Evolutionary conservation across 2,329 filamentous ascomycete species (phyloP).

Genomic region (Xylaria sp.): DNA sequence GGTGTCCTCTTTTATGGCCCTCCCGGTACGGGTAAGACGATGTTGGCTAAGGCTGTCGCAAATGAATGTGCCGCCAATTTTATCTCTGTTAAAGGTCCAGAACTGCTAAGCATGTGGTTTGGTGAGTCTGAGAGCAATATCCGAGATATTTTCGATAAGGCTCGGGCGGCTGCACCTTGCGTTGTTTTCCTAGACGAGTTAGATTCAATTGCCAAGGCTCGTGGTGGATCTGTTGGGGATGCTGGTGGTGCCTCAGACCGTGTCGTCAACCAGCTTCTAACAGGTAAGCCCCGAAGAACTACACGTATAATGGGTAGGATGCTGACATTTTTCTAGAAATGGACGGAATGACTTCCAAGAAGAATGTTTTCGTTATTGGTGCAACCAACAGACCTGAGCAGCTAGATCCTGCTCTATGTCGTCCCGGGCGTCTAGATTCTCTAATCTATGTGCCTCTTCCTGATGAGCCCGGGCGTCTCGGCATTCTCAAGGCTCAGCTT

Average conservation of each 20-base stretch:
- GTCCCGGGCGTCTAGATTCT: conserved; percentile 97
- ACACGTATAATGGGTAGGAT: not conserved
- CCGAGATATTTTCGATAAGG: conserved; percentile 99
- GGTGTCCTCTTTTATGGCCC: conserved; percentile 99
- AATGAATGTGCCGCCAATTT: conserved; percentile 99
- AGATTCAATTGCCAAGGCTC: conserved; percentile 98
- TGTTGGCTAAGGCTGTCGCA: conserved; percentile 98
- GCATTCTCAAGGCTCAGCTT: conserved; percentile 94
- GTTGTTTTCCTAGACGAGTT: conserved; percentile 99
- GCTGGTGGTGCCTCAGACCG: conserved; percentile 98
- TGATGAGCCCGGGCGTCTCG: conserved; percentile 86
- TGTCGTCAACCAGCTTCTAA: conserved; percentile 99
- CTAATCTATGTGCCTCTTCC: conserved; percentile 98
- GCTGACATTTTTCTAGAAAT: conserved; percentile 75
- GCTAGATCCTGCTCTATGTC: conserved; percentile 96
- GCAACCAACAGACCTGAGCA: conserved; percentile 99
- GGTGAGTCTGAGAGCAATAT: conserved; percentile 99
- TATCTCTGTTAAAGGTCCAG: conserved; percentile 98
- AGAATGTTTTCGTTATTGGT: conserved; percentile 99
- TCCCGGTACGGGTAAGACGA: conserved; percentile 99
- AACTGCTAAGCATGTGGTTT: conserved; percentile 99
- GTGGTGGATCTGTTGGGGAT: conserved; percentile 95
- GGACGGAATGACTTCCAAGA: conserved; percentile 99
- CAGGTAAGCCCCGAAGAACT: conserved; percentile 69
- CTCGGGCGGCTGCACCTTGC: conserved; percentile 95